These are phyloP conservation scores for Ustilago hordei DNA, from an alignment of 1,284 basidiomycete genomes.

Conservation along the genomic window DNA sequence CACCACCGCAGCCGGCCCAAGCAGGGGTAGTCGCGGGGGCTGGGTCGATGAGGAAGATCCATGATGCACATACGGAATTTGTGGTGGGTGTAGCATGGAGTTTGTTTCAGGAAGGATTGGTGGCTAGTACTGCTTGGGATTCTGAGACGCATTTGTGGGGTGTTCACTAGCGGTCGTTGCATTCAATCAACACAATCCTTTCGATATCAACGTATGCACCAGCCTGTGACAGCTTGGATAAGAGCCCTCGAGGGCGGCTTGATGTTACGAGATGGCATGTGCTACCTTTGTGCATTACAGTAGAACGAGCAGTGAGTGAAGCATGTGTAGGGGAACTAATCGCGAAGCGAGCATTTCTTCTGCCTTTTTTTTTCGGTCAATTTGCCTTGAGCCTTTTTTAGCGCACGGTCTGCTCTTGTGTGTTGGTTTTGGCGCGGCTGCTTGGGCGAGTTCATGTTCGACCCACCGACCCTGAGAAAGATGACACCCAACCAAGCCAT, in stretches of 20 bases:
- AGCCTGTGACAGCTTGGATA: too few relatives aligned
- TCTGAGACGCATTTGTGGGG: conserved; percentile 80
- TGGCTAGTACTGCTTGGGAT: conserved; percentile 93
- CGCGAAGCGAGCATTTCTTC: conserved; percentile 1
- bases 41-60: conserved; percentile 74
- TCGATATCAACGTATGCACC: neutral
- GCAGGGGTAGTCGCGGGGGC: neutral
- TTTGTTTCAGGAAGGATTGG: conserved; percentile 81
- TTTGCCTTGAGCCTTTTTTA: neutral
- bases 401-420: neutral
- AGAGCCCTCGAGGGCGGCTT: neutral
- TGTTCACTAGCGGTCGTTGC: neutral
- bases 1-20: conserved; percentile 71
- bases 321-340: neutral
- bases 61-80: conserved; percentile 92
- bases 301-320: neutral
- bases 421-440: neutral
- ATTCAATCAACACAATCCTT: neutral
- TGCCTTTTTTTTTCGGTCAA: neutral
- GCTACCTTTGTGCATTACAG: neutral
- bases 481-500: neutral
- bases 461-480: neutral
- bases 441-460: neutral
- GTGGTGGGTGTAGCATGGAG: conserved; percentile 89
- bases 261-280: neutral